Percentiles rank a stretch among this genome's conserved stretches.
These are phyloP conservation scores for Amborella trichopoda DNA, from an alignment of 164 flowering plant genomes.

Conservation along the genomic window DNA sequence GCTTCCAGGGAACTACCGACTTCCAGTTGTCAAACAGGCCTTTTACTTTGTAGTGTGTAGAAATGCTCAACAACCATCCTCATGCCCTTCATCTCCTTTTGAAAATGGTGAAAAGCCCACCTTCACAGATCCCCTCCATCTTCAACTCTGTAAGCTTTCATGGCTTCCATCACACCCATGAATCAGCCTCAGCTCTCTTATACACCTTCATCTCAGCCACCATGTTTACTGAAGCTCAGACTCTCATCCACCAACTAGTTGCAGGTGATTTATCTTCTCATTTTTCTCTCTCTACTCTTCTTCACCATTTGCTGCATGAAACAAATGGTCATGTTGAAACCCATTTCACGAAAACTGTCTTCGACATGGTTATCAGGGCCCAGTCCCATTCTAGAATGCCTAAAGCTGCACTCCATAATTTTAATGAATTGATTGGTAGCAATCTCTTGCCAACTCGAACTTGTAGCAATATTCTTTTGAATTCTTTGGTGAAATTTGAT, in stretches of 20 bases:
- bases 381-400: slow-evolving; percentile 22
- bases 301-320: slow-evolving; percentile 13
- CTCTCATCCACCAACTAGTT: slow-evolving; percentile 26
- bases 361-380: slow-evolving; percentile 30
- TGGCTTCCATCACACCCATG: slow-evolving; percentile 24
- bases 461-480: slow-evolving; percentile 30
- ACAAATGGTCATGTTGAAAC: slow-evolving; percentile 10
- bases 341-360: slow-evolving; percentile 7
- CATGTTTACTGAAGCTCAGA: slow-evolving; percentile 27
- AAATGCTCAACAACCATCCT: no score
- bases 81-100: no score
- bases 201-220: slow-evolving; percentile 30
- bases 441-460: slow-evolving; percentile 26
- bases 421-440: slow-evolving; percentile 25
- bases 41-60: no score
- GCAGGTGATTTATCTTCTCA: slow-evolving; percentile 23
- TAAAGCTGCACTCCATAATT: slow-evolving; percentile 26
- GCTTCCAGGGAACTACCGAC: no score
- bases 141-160: no score
- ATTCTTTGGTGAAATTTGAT: slow-evolving; percentile 18
- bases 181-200: slow-evolving; percentile 25
- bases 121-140: no score
- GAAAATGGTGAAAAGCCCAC: no score
- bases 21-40: no score
- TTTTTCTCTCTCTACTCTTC: slow-evolving; percentile 24